Evolutionary conservation across 2,329 filamentous ascomycete species (phyloP).

Genomic region (Fusarium odoratissimum): DNA sequence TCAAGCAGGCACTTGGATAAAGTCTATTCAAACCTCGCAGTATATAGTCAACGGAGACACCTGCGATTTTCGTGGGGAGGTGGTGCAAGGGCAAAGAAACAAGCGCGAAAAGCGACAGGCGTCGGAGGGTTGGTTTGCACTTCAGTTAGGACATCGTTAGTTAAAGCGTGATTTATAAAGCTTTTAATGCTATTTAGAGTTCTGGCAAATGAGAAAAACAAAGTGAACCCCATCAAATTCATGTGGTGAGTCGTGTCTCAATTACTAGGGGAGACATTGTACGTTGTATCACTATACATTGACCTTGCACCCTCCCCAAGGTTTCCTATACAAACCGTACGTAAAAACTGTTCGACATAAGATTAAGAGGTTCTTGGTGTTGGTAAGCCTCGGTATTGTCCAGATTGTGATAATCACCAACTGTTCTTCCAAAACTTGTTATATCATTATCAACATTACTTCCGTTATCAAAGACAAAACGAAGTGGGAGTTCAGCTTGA

Average conservation of each 20-base stretch:
- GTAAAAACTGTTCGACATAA: neutral
- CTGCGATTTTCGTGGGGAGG: neutral
- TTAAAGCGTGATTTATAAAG: neutral
- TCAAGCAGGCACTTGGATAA: slow-evolving; percentile 1
- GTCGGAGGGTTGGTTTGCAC: slow-evolving; percentile 4
- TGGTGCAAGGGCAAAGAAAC: neutral
- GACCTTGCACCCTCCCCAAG: neutral
- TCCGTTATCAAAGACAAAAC: neutral
- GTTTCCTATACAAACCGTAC: neutral
- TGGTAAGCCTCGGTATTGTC: neutral
- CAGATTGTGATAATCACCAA: neutral
- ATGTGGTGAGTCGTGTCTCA: neutral
- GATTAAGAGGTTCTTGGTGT: neutral
- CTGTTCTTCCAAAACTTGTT: neutral
- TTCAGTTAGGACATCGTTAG: neutral
- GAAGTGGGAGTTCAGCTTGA: neutral
- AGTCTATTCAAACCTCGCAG: neutral
- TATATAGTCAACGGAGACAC: neutral
- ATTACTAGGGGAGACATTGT: neutral
- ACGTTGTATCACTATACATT: neutral
- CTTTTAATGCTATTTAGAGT: neutral
- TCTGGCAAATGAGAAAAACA: neutral
- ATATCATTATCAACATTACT: neutral
- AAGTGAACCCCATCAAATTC: neutral
- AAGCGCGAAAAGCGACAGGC: slow-evolving; percentile 4